Evolutionary conservation across 106 monocot species (phyloP).

Genomic region (Dactylorhiza incarnata): DNA sequence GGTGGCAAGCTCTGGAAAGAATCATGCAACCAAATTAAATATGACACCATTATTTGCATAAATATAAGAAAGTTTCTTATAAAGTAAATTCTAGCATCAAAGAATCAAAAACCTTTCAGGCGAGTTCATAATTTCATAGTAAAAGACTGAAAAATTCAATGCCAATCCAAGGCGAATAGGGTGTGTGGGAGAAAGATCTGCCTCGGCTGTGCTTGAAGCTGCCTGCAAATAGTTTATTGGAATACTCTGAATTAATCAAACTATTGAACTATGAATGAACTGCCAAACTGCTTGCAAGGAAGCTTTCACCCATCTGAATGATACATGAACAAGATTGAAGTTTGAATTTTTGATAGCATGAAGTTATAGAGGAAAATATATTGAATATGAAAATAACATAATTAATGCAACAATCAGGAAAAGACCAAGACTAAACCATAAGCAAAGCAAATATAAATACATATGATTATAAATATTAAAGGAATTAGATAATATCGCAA

Average conservation of each 20-base stretch:
- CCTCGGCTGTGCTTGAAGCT: conserved; percentile 25
- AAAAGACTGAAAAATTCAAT: conserved; percentile 40
- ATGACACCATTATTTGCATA: background rate
- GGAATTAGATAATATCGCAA: background rate
- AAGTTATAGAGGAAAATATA: background rate
- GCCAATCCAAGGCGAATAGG: conserved; percentile 40
- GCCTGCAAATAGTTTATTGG: conserved; percentile 14
- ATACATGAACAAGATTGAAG: background rate
- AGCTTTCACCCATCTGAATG: background rate
- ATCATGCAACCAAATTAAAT: background rate
- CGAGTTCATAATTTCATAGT: conserved; percentile 45
- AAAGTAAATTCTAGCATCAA: background rate
- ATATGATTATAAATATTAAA: background rate
- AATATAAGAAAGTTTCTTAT: background rate
- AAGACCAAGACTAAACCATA: background rate
- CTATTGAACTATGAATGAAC: background rate
- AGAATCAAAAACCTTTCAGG: conserved; percentile 20
- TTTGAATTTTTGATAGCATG: background rate
- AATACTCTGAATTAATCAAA: background rate
- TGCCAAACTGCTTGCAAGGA: background rate
- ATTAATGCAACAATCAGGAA: background rate
- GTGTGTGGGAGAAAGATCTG: conserved; percentile 33
- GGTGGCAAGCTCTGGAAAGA: conserved; percentile 35
- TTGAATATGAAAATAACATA: background rate
- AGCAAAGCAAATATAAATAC: background rate